These are phyloP conservation scores for Begonia peltatifolia DNA, from an alignment of 306 rosid genomes.

Conservation along the genomic window DNA sequence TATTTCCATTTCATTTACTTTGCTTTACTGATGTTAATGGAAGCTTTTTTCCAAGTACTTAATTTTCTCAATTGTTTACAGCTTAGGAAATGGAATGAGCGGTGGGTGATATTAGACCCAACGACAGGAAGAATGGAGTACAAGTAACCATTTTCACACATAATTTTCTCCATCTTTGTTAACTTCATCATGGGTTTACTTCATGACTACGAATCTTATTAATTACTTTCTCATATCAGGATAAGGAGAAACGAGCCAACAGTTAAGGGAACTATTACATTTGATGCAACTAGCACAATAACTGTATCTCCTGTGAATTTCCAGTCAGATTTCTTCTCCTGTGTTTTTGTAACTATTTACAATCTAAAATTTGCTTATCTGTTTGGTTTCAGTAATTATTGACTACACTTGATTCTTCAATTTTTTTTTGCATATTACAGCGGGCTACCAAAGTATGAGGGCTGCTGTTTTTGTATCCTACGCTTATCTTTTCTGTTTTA, in stretches of 20 bases:
- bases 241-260: conserved; percentile 74
- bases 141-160: conserved; percentile 45
- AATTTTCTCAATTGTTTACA: conserved; percentile 13
- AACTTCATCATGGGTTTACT: not conserved
- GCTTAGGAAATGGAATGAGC: conserved; percentile 95
- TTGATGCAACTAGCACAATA: conserved; percentile 86
- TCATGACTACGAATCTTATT: conserved; percentile 3
- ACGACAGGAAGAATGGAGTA: conserved; percentile 96
- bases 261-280: conserved; percentile 69
- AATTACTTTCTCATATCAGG: conserved; percentile 27
- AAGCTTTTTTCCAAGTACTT: not conserved
- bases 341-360: no score
- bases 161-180: conserved; percentile 4
- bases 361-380: no score
- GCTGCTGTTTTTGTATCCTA: conserved; percentile 98
- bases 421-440: conserved; percentile 25
- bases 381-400: no score
- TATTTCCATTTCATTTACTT: not conserved
- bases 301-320: conserved; percentile 89
- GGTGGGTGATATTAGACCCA: conserved; percentile 90
- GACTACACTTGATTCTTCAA: not conserved
- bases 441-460: conserved; percentile 83
- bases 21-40: not conserved
- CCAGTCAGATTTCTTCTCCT: conserved; percentile 49
- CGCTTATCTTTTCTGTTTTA: conserved; percentile 5